Conservation (phyloP, 345 rosid genomes). For the Draba incana region DNA sequence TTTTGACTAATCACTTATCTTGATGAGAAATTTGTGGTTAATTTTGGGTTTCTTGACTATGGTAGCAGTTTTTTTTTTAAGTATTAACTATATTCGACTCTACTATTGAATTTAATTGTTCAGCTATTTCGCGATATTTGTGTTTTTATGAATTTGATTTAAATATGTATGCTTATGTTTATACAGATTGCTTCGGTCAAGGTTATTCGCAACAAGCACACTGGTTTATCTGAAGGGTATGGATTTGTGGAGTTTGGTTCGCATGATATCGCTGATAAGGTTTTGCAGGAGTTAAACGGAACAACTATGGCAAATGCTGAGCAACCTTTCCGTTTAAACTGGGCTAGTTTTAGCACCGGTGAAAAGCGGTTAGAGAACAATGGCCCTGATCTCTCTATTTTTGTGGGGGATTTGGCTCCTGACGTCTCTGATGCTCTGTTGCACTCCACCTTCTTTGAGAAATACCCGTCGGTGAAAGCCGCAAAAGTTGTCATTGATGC, state of each 20-base stretch:
- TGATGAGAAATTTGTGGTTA: no score
- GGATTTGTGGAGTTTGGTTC: conserved; percentile 90
- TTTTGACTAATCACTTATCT: no score
- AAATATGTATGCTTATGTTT: background rate
- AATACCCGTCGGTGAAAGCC: conserved; percentile 83
- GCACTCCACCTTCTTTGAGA: conserved; percentile 71
- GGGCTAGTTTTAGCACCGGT: conserved; percentile 93
- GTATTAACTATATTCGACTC: no score
- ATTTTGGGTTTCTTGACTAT: background rate
- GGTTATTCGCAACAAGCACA: conserved; percentile 93
- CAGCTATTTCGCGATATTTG: background rate
- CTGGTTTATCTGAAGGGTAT: conserved; percentile 86
- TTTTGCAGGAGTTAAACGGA: conserved; percentile 67
- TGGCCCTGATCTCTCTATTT: conserved; percentile 88
- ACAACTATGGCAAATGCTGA: conserved; percentile 77
- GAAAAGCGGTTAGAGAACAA: conserved; percentile 84
- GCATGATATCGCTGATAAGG: conserved; percentile 87
- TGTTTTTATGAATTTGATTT: background rate
- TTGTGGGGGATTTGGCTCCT: conserved; percentile 94
- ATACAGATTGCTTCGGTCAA: conserved; percentile 80
- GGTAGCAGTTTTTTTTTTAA: background rate
- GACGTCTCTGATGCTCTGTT: conserved; percentile 84
- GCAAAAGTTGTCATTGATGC: conserved; percentile 94
- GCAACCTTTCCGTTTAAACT: conserved; percentile 91
- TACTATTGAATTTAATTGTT: no score